Evolutionary conservation across 2,329 filamentous ascomycete genomes (phyloP).

Genomic region (Fusarium euwallaceae): DNA sequence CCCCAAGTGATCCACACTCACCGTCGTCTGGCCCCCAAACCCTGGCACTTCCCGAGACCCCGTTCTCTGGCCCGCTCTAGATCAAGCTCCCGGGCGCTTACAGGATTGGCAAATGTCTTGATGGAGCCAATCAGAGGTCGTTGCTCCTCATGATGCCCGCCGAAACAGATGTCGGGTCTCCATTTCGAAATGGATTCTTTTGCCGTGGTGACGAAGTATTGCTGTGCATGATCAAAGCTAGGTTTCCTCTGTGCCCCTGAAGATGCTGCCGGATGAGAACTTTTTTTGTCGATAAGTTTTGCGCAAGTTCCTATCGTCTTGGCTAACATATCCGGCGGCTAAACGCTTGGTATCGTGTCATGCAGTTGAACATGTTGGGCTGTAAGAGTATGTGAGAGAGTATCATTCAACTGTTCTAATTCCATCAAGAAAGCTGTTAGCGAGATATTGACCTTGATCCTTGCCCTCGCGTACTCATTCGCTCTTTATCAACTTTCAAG

Average conservation of each 20-base stretch:
- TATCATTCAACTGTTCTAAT: neutral
- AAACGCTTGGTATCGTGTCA: neutral
- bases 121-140: slow-evolving; percentile 40
- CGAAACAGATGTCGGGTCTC: slow-evolving; percentile 14
- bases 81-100: slow-evolving; percentile 46
- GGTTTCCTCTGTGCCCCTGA: slow-evolving; percentile 8
- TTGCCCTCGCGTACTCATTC: neutral
- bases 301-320: neutral
- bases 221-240: neutral
- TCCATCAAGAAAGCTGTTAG: neutral
- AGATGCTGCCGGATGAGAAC: slow-evolving; percentile 13
- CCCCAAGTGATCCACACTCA: slow-evolving; percentile 27
- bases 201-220: slow-evolving; percentile 17
- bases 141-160: slow-evolving; percentile 13
- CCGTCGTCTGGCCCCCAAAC: slow-evolving; percentile 33
- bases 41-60: slow-evolving; percentile 35
- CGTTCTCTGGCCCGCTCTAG: slow-evolving; percentile 33
- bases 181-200: slow-evolving; percentile 21
- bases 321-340: slow-evolving; percentile 16
- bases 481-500: neutral
- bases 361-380: neutral
- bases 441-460: neutral
- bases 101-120: slow-evolving; percentile 28
- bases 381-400: neutral
- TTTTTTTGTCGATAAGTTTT: neutral